phyloP scores from a whole-genome alignment of 1,139 yeast species.

The Saccharomyces hybrid region DNA sequence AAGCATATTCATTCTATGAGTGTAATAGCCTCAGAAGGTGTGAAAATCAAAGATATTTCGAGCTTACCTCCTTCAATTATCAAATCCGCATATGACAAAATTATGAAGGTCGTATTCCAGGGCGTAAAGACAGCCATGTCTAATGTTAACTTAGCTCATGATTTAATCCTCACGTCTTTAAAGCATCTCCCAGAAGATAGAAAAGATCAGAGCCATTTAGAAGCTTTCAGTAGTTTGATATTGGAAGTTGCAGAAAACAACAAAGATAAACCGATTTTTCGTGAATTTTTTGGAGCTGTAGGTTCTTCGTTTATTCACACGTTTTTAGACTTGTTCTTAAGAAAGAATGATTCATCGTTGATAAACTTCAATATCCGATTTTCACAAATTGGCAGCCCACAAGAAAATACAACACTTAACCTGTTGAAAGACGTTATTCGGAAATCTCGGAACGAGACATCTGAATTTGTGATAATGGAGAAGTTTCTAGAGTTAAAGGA shows the following conservation, averaged over 20 bases:
- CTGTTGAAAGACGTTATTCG: constrained; percentile 14
- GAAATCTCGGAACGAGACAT: constrained; percentile 6
- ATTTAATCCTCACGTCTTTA: not conserved
- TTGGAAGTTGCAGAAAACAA: constrained; percentile 6
- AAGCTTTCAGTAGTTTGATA: constrained; percentile 6
- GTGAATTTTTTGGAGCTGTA: not conserved
- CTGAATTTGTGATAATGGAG: constrained; percentile 15
- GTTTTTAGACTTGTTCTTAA: not conserved
- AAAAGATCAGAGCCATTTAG: not conserved
- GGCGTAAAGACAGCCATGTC: not conserved
- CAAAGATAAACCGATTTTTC: not conserved
- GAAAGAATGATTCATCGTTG: not conserved
- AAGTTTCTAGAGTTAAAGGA: constrained; percentile 14
- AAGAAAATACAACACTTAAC: constrained; percentile 4
- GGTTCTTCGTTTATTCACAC: not conserved
- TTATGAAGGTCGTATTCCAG: not conserved
- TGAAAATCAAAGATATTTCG: constrained; percentile 12
- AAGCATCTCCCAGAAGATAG: not conserved
- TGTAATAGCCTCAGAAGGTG: constrained; percentile 19
- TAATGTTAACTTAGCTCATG: not conserved
- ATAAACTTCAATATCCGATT: not conserved
- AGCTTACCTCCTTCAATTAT: constrained; percentile 6
- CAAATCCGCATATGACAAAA: not conserved
- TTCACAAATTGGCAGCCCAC: not conserved
- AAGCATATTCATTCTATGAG: constrained; percentile 13